Conservation (phyloP, 768 basidiomycete species). For the Pleurotus ostreatus region DNA sequence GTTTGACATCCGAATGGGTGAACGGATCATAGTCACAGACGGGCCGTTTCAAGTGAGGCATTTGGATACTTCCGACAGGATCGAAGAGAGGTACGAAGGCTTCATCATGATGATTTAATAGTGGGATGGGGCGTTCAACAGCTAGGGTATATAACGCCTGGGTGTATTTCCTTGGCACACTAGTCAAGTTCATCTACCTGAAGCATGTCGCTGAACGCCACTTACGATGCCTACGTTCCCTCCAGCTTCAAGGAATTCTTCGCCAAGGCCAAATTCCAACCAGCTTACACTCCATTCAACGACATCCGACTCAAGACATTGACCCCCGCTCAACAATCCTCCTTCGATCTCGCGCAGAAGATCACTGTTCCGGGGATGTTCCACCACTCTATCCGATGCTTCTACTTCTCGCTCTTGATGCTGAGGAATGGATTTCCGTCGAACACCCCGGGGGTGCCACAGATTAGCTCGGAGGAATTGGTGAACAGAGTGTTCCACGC, state of each 20-base stretch:
- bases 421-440: conserved; percentile 15
- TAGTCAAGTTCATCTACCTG: background rate
- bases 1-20: background rate
- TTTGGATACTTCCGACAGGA: background rate
- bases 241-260: conserved; percentile 11
- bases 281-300: conserved; percentile 11
- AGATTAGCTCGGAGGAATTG: conserved; percentile 13
- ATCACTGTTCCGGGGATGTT: conserved; percentile 10
- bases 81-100: background rate
- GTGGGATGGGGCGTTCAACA: too few relatives aligned
- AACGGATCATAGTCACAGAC: background rate
- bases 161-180: background rate
- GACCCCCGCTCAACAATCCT: conserved; percentile 8
- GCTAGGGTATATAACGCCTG: background rate
- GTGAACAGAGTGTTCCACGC: conserved; percentile 11
- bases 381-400: conserved; percentile 14
- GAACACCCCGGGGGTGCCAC: conserved; percentile 12
- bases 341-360: conserved; percentile 12
- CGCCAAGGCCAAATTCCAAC: conserved; percentile 9
- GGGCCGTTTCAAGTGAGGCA: background rate
- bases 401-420: conserved; percentile 14
- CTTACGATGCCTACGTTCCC: conserved; percentile 15
- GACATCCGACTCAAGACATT: conserved; percentile 4
- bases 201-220: conserved; percentile 9
- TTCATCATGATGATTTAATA: conserved; percentile 1